A percentile compares a stretch with the other conserved stretches of the same genome.
These are phyloP conservation scores for Bruguiera parviflora DNA, from an alignment of 345 rosid species.

Conservation along the genomic window DNA sequence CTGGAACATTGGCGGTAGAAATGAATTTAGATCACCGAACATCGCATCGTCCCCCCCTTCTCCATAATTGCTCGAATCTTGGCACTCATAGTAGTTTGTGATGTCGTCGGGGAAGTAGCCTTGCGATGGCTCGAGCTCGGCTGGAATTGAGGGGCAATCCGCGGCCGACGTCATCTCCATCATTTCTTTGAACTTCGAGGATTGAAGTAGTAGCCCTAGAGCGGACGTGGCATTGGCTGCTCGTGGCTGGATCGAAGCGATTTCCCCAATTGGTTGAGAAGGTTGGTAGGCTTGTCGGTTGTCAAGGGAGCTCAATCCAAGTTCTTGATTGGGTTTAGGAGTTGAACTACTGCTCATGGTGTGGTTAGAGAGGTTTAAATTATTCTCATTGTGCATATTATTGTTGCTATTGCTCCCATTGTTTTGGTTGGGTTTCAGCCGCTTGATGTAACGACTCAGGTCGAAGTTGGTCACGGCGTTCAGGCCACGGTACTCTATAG, in stretches of 20 bases:
- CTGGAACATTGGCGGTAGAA: constrained; percentile 19
- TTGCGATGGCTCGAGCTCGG: constrained; percentile 27
- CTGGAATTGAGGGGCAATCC: constrained; percentile 26
- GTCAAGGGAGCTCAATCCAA: constrained; percentile 23
- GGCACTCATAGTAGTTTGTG: constrained; percentile 37
- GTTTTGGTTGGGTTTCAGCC: constrained; percentile 50
- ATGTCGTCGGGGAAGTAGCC: constrained; percentile 51
- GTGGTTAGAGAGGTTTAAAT: constrained; percentile 13
- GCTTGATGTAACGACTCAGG: constrained; percentile 71
- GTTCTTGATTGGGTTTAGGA: constrained; percentile 19
- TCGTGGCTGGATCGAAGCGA: constrained; percentile 1
- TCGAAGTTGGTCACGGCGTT: constrained; percentile 95
- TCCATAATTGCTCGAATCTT: constrained; percentile 19
- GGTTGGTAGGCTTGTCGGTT: constrained; percentile 13
- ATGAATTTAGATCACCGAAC: constrained; percentile 32
- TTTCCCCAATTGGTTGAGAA: neutral
- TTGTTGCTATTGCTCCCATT: constrained; percentile 1
- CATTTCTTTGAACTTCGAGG: constrained; percentile 59
- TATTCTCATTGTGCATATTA: neutral
- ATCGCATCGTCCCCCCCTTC: constrained; percentile 33
- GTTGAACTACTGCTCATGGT: neutral
- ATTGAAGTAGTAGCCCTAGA: constrained; percentile 42
- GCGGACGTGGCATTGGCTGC: constrained; percentile 35
- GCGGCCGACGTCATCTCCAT: constrained; percentile 39
- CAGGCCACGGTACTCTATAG: constrained; percentile 84